Base-by-base conservation (phyloP, 352 stramenopile genomes). In the Phytophthora macrochlamydospora region DNA sequence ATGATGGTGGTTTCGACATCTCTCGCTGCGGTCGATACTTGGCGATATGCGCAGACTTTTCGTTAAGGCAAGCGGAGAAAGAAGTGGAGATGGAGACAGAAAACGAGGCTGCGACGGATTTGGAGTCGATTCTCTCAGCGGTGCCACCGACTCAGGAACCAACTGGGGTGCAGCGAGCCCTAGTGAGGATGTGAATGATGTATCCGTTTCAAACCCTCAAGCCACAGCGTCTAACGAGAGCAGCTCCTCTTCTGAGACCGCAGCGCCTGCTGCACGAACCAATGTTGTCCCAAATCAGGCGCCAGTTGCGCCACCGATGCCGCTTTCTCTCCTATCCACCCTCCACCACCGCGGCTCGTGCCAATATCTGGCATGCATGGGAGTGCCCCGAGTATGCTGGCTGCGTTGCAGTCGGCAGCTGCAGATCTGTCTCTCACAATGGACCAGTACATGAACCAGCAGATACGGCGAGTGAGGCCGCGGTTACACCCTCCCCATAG, bases 1-100 rank as follows among this genome's bases (percentile, higher is more conserved):
- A 99, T 67, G 96, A 99, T 72, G 96, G 97, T 51, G 97, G 97
- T 38, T 98, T 99, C 76, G 97, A 99, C 76, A 90, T 99, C 44
- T 98, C 96, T 13, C 81, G 85, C 14, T 98, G 97, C 67, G 97
- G 97, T 2, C 92, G 91, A 29, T 96, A 97, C 49, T 83, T 99
- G 35, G 95, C 93, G 42, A 97, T 97, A 48, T 99, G 96, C 79
- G 94, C 95, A 28, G 94, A 98, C 67, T 98, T 98, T 69, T 98
- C 86, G 12, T 53, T 94, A 9, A 77, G 93, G 57, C 80, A 98
- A 72, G 93, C 93, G 24, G 86, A 98, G 43, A 88, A 90, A 61
- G 85, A 94, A 40, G 83, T 88, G 35, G 87, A 96, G 48, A 81
- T 90, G 82, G 84, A 93, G 64, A 82, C 81, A 7, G 85, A 89